Conservation (phyloP, 805 yeast genomes). For the Tetrapisispora taiwanensis region DNA sequence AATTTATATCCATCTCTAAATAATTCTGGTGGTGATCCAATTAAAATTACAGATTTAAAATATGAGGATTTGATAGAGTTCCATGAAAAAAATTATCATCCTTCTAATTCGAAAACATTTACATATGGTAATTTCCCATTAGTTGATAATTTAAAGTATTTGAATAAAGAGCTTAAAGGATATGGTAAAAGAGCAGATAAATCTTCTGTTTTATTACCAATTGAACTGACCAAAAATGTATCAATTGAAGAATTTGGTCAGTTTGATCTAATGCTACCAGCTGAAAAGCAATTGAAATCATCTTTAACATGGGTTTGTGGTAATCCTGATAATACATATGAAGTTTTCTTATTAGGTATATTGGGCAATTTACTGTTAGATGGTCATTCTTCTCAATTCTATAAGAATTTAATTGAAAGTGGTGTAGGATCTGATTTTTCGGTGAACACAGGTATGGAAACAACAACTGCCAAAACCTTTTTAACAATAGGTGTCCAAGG, state of each 20-base stretch:
- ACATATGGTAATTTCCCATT: conserved; percentile 79
- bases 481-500: conserved; percentile 86
- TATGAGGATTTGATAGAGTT: conserved; percentile 72
- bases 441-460: conserved; percentile 80
- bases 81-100: conserved; percentile 72
- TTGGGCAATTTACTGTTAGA: conserved; percentile 65
- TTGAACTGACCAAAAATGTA: conserved; percentile 30
- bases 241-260: conserved; percentile 56
- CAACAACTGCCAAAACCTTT: conserved; percentile 63
- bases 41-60: conserved; percentile 57
- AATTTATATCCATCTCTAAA: conserved; percentile 73
- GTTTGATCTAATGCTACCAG: conserved; percentile 62
- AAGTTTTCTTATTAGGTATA: conserved; percentile 61
- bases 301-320: conserved; percentile 89
- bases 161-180: conserved; percentile 39
- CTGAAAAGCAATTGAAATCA: conserved; percentile 60
- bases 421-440: conserved; percentile 80
- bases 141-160: conserved; percentile 44
- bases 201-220: conserved; percentile 31
- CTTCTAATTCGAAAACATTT: conserved; percentile 77
- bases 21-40: conserved; percentile 93
- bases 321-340: conserved; percentile 55
- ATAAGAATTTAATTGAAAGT: conserved; percentile 75
- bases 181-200: conserved; percentile 43
- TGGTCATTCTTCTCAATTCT: conserved; percentile 87